Conservation (phyloP, 1,284 basidiomycete species). For the Cyathus olla region DNA sequence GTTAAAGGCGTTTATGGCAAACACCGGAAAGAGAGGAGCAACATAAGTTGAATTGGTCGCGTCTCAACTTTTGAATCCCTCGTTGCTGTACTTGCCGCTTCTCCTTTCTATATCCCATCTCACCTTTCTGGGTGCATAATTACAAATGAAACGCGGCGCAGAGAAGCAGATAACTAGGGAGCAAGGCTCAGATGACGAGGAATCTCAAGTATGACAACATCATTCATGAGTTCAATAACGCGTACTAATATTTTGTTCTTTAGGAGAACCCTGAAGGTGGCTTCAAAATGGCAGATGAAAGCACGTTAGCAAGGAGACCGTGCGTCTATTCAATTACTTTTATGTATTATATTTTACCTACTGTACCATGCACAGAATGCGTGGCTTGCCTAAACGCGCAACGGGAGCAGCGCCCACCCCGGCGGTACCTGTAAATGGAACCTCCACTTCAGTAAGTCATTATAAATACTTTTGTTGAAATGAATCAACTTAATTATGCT, state of each 20-base stretch:
- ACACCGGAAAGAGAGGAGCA: too few relatives aligned
- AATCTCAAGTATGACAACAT: conserved; percentile 23
- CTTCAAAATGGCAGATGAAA: conserved; percentile 69
- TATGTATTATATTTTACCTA: conserved; percentile 10
- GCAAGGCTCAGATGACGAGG: conserved; percentile 50
- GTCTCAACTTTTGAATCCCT: conserved; percentile 2
- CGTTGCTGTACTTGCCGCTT: background rate
- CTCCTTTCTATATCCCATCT: background rate
- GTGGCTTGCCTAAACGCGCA: conserved; percentile 64
- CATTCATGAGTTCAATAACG: background rate
- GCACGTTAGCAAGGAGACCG: conserved; percentile 61
- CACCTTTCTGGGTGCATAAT: background rate
- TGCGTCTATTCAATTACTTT: conserved; percentile 38
- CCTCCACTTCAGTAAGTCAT: conserved; percentile 13
- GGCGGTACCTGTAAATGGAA: conserved; percentile 30
- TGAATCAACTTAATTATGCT: background rate
- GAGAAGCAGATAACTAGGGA: conserved; percentile 80
- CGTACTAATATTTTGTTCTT: background rate
- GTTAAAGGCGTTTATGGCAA: too few relatives aligned
- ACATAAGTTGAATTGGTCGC: too few relatives aligned
- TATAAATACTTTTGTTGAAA: background rate
- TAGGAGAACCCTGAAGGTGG: conserved; percentile 58
- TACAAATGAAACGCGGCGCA: conserved; percentile 78
- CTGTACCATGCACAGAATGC: conserved; percentile 55
- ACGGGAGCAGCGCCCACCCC: conserved; percentile 18